A percentile compares a stretch with the other conserved stretches of the same genome.
Evolutionary conservation across 73 alveolate genomes (phyloP).

Genomic region (Paramecium sonneborni): DNA sequence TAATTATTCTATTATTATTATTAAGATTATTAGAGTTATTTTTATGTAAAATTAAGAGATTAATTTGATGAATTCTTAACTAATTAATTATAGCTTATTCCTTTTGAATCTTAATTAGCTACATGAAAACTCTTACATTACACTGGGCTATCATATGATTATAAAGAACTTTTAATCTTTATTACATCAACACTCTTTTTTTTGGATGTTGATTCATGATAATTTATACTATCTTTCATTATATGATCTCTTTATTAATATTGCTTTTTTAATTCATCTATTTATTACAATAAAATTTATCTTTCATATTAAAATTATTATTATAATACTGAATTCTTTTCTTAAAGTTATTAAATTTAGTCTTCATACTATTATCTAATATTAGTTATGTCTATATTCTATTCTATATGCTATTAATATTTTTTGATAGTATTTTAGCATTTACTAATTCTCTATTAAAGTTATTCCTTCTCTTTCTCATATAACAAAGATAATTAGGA

Average conservation of each 20-base stretch:
- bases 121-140: constrained; percentile 46
- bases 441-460: not conserved
- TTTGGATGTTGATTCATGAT: constrained; percentile 28
- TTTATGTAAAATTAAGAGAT: not conserved
- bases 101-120: not conserved
- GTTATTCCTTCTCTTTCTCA: constrained; percentile 25
- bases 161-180: not conserved
- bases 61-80: not conserved
- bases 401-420: constrained; percentile 26
- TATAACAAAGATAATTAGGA: not conserved
- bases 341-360: not conserved
- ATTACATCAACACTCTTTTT: not conserved
- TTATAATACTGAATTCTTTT: not conserved
- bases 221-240: not conserved
- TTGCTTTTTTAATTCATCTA: not conserved
- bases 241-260: not conserved
- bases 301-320: constrained; percentile 31
- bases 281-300: not conserved
- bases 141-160: constrained; percentile 44
- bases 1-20: not conserved
- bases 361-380: constrained; percentile 14
- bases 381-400: not conserved
- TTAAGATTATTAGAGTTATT: not conserved
- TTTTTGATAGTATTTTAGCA: constrained; percentile 26
- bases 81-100: not conserved